phyloP scores from a whole-genome alignment of 257 asterid genomes.

The Nicotiana paniculata region DNA sequence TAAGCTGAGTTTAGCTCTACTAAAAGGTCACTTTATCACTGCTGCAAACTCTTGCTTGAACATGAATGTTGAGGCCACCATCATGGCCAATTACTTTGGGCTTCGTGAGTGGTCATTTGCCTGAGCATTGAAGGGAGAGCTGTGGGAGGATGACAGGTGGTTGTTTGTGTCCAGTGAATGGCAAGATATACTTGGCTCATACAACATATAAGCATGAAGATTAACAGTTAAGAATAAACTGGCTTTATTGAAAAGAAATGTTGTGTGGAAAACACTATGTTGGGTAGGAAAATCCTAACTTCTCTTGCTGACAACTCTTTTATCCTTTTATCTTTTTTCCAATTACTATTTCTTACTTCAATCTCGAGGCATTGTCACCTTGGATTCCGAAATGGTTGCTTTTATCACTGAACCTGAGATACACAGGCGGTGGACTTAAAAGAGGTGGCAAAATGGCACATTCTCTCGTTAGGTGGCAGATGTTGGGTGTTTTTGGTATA shows the following conservation, averaged over 20 bases:
- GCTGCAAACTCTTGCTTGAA: not conserved
- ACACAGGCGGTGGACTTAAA: too few relatives aligned
- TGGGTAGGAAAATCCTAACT: not conserved
- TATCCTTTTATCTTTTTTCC: not conserved
- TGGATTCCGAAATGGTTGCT: not conserved
- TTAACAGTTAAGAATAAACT: not conserved
- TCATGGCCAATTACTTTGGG: not conserved
- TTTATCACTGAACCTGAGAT: too few relatives aligned
- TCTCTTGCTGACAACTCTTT: not conserved
- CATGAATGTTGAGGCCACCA: not conserved
- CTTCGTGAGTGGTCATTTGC: not conserved
- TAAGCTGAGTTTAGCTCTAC: not conserved
- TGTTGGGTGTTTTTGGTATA: too few relatives aligned
- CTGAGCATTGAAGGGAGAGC: slow-evolving; percentile 1
- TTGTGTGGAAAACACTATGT: not conserved
- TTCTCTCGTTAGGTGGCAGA: too few relatives aligned
- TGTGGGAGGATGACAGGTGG: not conserved
- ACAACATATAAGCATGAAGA: not conserved
- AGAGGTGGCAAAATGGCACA: too few relatives aligned
- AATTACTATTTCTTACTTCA: not conserved
- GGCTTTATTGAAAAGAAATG: not conserved
- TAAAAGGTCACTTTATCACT: not conserved
- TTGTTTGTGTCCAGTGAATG: not conserved
- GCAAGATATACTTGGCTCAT: not conserved
- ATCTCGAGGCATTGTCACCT: slow-evolving; percentile 1